These are phyloP conservation scores for Fibroporia radiculosa DNA, from an alignment of 768 basidiomycete genomes.

Conservation along the genomic window DNA sequence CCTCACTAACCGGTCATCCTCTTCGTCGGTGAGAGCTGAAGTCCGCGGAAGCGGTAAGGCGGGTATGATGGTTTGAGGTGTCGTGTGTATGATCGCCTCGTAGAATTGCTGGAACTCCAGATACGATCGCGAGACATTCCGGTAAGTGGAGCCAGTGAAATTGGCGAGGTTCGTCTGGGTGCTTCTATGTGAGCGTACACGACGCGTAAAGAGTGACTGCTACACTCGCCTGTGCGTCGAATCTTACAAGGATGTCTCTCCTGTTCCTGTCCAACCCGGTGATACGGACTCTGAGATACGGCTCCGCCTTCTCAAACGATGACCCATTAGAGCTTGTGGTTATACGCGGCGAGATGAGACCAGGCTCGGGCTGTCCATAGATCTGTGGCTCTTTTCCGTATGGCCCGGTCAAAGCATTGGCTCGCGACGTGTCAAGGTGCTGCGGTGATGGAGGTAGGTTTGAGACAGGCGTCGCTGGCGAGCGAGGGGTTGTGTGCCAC, in stretches of 20 bases:
- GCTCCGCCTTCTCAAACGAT: conserved; percentile 68
- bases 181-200: not conserved
- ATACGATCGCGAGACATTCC: conserved; percentile 93
- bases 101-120: conserved; percentile 92
- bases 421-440: conserved; percentile 33
- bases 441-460: conserved; percentile 58
- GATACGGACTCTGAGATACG: conserved; percentile 84
- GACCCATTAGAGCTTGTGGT: conserved; percentile 60
- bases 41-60: conserved; percentile 95
- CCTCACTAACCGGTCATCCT: conserved; percentile 93
- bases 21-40: conserved; percentile 95
- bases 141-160: conserved; percentile 82
- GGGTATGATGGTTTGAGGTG: conserved; percentile 94
- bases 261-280: conserved; percentile 91
- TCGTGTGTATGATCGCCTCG: conserved; percentile 80
- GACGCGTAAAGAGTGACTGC: not conserved
- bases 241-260: conserved; percentile 86
- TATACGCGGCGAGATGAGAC: conserved; percentile 70
- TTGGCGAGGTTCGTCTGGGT: conserved; percentile 94
- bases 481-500: conserved; percentile 79
- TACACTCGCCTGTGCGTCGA: conserved; percentile 82
- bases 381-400: conserved; percentile 81
- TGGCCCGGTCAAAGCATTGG: conserved; percentile 44
- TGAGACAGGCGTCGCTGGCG: conserved; percentile 63
- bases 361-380: conserved; percentile 79